Base-by-base conservation (phyloP, 2,329 filamentous ascomycete genomes). In the Hymenoscyphus infarciens region DNA sequence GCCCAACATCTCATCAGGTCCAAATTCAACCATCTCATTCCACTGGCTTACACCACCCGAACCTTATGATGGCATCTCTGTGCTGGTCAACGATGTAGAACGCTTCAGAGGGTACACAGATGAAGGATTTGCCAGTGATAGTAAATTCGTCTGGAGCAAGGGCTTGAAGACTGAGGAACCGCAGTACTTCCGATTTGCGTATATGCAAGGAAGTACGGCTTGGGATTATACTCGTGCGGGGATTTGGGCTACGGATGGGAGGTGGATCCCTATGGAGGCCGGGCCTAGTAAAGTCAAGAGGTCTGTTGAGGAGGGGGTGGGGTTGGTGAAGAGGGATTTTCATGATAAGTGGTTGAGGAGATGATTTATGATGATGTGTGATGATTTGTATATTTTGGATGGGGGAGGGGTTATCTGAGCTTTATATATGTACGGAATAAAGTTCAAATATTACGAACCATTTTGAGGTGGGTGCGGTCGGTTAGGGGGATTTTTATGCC, bases 61-160 rank as follows among this genome's bases (percentile, higher is more conserved):
- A 8, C 77, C 81, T 25, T 91, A 87, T 68, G 89, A 94, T 69
- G 91, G 91, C 13, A 82, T 96, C 63, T 91, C 88, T 72, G 82
- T 95, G 16, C 78, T 96, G 0, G 89, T 96, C 67, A 95, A 96
- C 71, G 91, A 96, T 69, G 91, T 96, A 0, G 91, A 96, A 75
- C 80, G 90, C 22, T 92, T 88, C 74, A 79, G 88, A n/a, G 83
- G 83, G 5, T 94, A 88, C 74, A 88, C 89, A 65, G 82, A 82
- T 55, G 82, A 86, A 42, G 69, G 69, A 5, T 68, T 62, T 65
- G 66, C 59, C 62, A 80, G 78, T 49, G 79, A 80, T 45, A 76
- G 77, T 31, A 70, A 72, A 39, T 89, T 89, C 67, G 81, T 82
- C 0, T 91, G 88, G 87, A 77, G 76, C 0, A 79, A 86, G 64